Percentiles rank a stretch among this genome's conserved stretches.
Conservation (phyloP, 768 basidiomycete species). For the Auriscalpium orientale region DNA sequence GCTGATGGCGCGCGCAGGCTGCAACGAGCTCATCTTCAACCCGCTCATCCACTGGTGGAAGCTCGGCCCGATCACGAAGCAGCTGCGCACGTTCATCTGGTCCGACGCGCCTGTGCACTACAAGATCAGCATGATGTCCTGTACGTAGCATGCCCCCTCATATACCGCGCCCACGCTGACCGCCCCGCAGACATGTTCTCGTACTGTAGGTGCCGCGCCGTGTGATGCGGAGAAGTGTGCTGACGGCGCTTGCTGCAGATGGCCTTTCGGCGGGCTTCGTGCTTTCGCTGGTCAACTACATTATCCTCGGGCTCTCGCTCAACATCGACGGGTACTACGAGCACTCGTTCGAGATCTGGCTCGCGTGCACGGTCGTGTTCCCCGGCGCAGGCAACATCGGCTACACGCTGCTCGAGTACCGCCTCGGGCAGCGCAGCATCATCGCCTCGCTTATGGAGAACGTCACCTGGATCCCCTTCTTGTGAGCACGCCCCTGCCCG, state of each 20-base stretch:
- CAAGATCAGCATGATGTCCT: constrained; percentile 74
- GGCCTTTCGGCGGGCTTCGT: constrained; percentile 57
- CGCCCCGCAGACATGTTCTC: constrained; percentile 33
- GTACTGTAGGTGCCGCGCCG: constrained; percentile 26
- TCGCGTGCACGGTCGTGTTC: constrained; percentile 65
- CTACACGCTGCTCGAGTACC: constrained; percentile 63
- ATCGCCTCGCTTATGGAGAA: constrained; percentile 49
- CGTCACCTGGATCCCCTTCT: constrained; percentile 63
- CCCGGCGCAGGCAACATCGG: constrained; percentile 63
- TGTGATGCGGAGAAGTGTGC: background rate
- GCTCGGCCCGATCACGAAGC: constrained; percentile 76
- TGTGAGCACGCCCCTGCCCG: constrained; percentile 38
- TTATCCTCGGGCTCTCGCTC: constrained; percentile 55
- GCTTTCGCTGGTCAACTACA: constrained; percentile 63
- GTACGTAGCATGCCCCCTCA: constrained; percentile 30
- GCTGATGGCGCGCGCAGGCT: constrained; percentile 31
- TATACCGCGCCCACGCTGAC: background rate
- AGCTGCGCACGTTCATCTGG: constrained; percentile 73
- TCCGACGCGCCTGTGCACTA: constrained; percentile 72
- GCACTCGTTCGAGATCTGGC: constrained; percentile 67
- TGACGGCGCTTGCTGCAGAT: constrained; percentile 23
- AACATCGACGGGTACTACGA: constrained; percentile 64
- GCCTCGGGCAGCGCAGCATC: constrained; percentile 49
- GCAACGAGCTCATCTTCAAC: constrained; percentile 79
- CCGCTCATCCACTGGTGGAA: constrained; percentile 73